Evolutionary conservation across 108 stramenopile species (phyloP), one percentile per base, ranked within the genome.

Genomic region (Nannochloropsis salina): DNA sequence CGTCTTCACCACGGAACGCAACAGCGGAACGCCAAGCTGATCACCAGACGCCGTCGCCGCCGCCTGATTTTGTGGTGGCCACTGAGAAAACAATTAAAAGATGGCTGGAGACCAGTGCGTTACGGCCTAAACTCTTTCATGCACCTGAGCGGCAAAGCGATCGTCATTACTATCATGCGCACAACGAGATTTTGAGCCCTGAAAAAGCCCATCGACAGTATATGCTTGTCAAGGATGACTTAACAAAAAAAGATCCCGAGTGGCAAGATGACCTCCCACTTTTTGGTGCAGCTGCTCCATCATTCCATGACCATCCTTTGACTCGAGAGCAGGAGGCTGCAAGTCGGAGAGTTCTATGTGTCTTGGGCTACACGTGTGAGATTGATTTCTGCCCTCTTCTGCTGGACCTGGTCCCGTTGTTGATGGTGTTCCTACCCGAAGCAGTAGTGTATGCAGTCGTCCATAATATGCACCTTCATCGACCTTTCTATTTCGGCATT

Each of bases 301-400:
- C 61, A n/a, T 74, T 74, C n/a, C 61, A 74, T n/a, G 61, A 74
- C 61, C 61, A 74, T 74, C 61, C 61, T n/a, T 74, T 74, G 61
- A 74, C 61, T 15, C 61, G 6, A n/a, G 61, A 74, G 61, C 61
- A 74, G 61, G 61, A 74, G n/a, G 61, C 61, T 74, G 61, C 61
- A 74, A 74, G 61, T n/a, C 61, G 61, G 61, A 15, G 61, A n/a
- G 61, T 74, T 3, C n/a, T 74, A 2, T n/a, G n/a, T 74, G 61
- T 74, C 20, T 6, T 74, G 61, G 61, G 61, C n/a, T n/a, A 74
- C 61, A 74, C 61, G 61, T 6, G 15, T 15, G 61, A 74, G n/a
- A 74, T 74, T 74, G 61, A 74, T n/a, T 74, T n/a, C 61, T 74
- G 61, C n/a, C 61, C 61, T 0, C 61, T 74, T n/a, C 61, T 74